Evolutionary conservation across 768 basidiomycete species (phyloP).

Genomic region (Pholiota conissans): DNA sequence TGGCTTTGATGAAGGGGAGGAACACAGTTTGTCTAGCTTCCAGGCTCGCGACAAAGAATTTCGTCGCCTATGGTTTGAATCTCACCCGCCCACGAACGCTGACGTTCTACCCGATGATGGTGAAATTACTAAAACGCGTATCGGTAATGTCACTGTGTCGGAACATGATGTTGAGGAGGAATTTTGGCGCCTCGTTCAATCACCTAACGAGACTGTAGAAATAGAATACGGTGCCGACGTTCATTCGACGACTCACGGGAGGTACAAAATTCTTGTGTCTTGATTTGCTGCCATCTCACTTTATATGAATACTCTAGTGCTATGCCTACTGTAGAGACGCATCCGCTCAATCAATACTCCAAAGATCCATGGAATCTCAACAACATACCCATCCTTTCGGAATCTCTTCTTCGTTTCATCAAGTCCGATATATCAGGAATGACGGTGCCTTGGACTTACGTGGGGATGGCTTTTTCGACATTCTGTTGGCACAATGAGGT

Average conservation of each 20-base stretch:
- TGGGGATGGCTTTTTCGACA: slow-evolving; percentile 98
- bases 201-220: slow-evolving; percentile 87
- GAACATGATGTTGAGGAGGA: slow-evolving; percentile 93
- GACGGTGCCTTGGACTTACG: slow-evolving; percentile 99
- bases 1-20: slow-evolving; percentile 97
- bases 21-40: slow-evolving; percentile 90
- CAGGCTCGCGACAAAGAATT: slow-evolving; percentile 91
- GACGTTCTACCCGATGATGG: slow-evolving; percentile 40
- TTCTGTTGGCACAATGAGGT: slow-evolving; percentile 99
- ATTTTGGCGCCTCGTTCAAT: slow-evolving; percentile 96
- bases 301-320: too few relatives aligned
- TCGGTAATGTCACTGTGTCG: slow-evolving; percentile 66
- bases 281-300: too few relatives aligned
- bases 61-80: slow-evolving; percentile 83
- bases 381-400: slow-evolving; percentile 90
- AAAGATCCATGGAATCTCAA: slow-evolving; percentile 97
- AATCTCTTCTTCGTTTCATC: slow-evolving; percentile 94
- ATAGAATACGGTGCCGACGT: slow-evolving; percentile 99
- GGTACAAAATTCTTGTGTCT: slow-evolving; percentile 61
- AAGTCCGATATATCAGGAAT: slow-evolving; percentile 99
- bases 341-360: slow-evolving; percentile 84
- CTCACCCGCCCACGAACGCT: slow-evolving; percentile 57
- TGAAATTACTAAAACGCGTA: slow-evolving; percentile 46
- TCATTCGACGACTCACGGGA: slow-evolving; percentile 96
- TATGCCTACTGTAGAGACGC: slow-evolving; percentile 94